Evolutionary conservation across 2,329 filamentous ascomycete genomes (phyloP).

Genomic region (Fusarium secorum): DNA sequence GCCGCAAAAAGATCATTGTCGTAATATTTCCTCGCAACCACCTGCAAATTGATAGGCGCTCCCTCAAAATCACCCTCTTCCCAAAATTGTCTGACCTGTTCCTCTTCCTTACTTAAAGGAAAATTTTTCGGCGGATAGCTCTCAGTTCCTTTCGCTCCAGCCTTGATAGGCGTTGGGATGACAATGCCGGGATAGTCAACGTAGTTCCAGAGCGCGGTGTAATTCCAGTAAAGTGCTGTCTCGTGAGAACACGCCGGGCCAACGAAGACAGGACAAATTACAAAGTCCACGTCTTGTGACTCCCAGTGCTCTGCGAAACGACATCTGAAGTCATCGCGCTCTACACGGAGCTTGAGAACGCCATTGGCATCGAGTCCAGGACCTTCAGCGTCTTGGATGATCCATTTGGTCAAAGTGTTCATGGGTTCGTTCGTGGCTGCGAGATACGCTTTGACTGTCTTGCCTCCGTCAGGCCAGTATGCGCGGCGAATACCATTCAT

Average conservation of each 20-base stretch:
- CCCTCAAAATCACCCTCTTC: slow-evolving; percentile 46
- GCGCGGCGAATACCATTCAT: slow-evolving; percentile 19
- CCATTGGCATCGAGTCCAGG: slow-evolving; percentile 10
- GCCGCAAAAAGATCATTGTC: slow-evolving; percentile 36
- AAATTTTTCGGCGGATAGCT: neutral
- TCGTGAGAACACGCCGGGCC: slow-evolving; percentile 48
- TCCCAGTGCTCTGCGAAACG: slow-evolving; percentile 47
- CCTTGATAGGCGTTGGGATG: slow-evolving; percentile 44
- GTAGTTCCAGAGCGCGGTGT: slow-evolving; percentile 49
- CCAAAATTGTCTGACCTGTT: slow-evolving; percentile 45
- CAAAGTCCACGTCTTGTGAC: slow-evolving; percentile 46
- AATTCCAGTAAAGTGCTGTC: slow-evolving; percentile 47
- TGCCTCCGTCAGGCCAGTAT: slow-evolving; percentile 41
- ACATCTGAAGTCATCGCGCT: slow-evolving; percentile 42
- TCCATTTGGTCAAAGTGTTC: slow-evolving; percentile 40
- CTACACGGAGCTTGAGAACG: slow-evolving; percentile 39
- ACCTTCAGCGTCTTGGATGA: slow-evolving; percentile 27
- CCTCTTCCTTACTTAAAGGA: neutral
- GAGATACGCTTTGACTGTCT: slow-evolving; percentile 19
- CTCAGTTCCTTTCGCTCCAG: slow-evolving; percentile 3
- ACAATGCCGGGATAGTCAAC: slow-evolving; percentile 48
- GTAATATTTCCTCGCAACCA: slow-evolving; percentile 47
- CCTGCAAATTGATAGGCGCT: slow-evolving; percentile 46
- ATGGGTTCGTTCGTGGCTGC: slow-evolving; percentile 41
- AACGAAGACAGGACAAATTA: slow-evolving; percentile 36